Percentiles rank a stretch among this genome's conserved stretches.
These are phyloP conservation scores for Poronia punctata DNA, from an alignment of 495 filamentous ascomycete species.

Conservation along the genomic window DNA sequence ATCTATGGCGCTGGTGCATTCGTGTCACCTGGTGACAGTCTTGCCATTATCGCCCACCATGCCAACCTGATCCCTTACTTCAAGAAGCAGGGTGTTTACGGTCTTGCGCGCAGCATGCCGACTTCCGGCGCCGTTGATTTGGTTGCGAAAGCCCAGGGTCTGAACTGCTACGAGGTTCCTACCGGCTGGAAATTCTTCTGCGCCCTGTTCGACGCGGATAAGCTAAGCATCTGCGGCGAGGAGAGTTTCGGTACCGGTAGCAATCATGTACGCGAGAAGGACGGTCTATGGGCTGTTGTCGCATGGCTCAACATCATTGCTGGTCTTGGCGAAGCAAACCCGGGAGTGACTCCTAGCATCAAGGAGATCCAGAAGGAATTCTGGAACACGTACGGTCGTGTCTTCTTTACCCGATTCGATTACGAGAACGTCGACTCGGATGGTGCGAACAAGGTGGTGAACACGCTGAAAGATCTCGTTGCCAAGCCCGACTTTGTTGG, in stretches of 20 bases:
- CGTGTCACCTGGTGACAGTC: conserved; percentile 91
- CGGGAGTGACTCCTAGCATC: conserved; percentile 74
- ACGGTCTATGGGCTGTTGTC: conserved; percentile 93
- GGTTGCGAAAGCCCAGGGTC: conserved; percentile 87
- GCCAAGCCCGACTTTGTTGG: conserved; percentile 65
- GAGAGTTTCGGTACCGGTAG: conserved; percentile 98
- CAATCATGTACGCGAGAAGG: conserved; percentile 99
- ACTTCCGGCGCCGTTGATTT: conserved; percentile 92
- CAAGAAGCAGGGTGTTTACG: conserved; percentile 91
- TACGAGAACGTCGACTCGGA: conserved; percentile 91
- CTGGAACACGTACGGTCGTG: conserved; percentile 93
- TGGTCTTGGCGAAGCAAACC: conserved; percentile 76
- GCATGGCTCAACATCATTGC: conserved; percentile 99
- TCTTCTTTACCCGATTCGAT: conserved; percentile 98
- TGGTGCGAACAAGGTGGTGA: conserved; percentile 82
- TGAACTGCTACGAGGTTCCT: conserved; percentile 91
- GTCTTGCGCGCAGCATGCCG: conserved; percentile 93
- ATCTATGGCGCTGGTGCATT: conserved; percentile 96
- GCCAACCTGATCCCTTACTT: conserved; percentile 94
- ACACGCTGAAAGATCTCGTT: conserved; percentile 64
- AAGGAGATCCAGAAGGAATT: conserved; percentile 93
- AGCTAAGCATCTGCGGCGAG: conserved; percentile 97
- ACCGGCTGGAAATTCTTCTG: conserved; percentile 99
- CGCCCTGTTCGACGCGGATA: conserved; percentile 91
- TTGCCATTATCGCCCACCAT: conserved; percentile 97